Evolutionary conservation across 495 filamentous ascomycete species (phyloP).

Genomic region (Xanthoparmelia taractica): DNA sequence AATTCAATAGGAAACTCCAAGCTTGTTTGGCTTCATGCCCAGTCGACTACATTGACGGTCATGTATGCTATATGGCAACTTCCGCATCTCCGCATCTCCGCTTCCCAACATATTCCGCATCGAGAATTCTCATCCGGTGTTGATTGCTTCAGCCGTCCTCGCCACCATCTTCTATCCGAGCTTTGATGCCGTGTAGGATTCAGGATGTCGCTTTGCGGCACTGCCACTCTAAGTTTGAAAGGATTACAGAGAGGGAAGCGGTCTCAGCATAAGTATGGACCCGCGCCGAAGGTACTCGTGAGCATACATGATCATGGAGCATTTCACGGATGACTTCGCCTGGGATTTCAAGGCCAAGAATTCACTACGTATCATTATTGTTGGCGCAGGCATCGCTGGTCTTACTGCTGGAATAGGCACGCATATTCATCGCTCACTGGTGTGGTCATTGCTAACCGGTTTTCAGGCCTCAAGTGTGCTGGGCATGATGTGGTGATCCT

Average conservation of each 20-base stretch:
- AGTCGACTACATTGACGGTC: not conserved
- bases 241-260: not conserved
- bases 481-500: constrained; percentile 37
- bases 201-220: not conserved
- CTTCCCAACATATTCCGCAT: not conserved
- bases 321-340: not conserved
- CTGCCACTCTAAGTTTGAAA: not conserved
- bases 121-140: not conserved
- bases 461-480: not conserved
- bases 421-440: not conserved
- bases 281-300: too few relatives aligned
- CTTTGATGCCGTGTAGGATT: not conserved
- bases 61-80: too few relatives aligned
- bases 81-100: not conserved
- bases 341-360: not conserved
- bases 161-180: not conserved
- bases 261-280: not conserved
- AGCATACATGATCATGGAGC: not conserved
- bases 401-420: not conserved
- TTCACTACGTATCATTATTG: not conserved
- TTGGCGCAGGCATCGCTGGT: constrained; percentile 2
- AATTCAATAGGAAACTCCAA: not conserved
- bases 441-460: not conserved
- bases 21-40: not conserved
- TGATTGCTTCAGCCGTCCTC: not conserved